Evolutionary conservation across 192 early-diverging fungal species (phyloP).

Genomic region (Geranomyces michiganensis): DNA sequence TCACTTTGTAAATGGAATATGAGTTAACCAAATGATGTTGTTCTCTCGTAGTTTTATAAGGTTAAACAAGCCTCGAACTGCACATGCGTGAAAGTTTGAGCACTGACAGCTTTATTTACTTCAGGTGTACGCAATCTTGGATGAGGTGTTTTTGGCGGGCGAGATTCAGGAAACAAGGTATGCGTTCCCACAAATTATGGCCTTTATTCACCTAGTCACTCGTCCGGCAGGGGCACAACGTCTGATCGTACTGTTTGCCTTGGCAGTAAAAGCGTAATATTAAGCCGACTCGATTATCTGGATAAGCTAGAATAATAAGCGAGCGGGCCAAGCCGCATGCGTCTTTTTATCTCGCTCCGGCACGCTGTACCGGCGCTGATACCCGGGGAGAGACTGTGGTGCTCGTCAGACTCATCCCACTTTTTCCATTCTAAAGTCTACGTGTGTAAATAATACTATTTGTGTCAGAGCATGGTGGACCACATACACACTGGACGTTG

Average conservation of each 20-base stretch:
- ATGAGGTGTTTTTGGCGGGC: constrained; percentile 97
- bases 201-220: neutral
- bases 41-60: constrained; percentile 26
- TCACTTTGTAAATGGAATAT: neutral
- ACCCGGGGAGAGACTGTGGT: too few species aligned
- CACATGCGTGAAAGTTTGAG: constrained; percentile 5
- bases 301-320: constrained; percentile 54
- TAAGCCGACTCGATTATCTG: constrained; percentile 52
- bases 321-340: too few species aligned
- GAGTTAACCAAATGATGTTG: neutral
- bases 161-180: constrained; percentile 96
- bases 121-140: constrained; percentile 88
- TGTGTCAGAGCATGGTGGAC: too few species aligned
- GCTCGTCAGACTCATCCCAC: too few species aligned
- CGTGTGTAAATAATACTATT: too few species aligned
- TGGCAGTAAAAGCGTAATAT: constrained; percentile 50
- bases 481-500: too few species aligned
- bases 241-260: neutral
- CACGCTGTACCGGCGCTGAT: too few species aligned
- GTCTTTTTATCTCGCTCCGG: too few species aligned
- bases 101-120: neutral
- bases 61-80: neutral
- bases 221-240: neutral
- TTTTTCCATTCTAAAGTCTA: too few species aligned
- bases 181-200: neutral